phyloP scores from a whole-genome alignment of 345 rosid genomes.

The Syzygium jambos region DNA sequence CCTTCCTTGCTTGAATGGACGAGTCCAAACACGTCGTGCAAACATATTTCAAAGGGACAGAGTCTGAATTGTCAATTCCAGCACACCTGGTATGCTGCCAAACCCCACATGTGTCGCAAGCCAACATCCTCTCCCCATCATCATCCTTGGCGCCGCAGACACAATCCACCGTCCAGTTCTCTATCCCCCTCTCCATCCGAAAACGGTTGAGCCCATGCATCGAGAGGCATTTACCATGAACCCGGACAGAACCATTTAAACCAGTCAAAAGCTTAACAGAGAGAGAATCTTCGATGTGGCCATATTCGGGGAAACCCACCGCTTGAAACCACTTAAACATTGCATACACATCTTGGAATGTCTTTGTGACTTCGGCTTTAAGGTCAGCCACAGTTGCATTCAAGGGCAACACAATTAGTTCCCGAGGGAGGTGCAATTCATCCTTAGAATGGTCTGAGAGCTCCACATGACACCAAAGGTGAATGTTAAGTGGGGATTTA shows the following conservation, averaged over 20 bases:
- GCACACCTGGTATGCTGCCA: constrained; percentile 78
- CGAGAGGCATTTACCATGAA: constrained; percentile 40
- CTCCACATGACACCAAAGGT: constrained; percentile 41
- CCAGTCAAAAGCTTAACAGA: constrained; percentile 45
- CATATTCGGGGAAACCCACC: constrained; percentile 37
- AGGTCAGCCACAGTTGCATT: constrained; percentile 50
- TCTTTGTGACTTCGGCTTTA: constrained; percentile 38
- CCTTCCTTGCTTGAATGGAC: background rate
- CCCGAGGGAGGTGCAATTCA: constrained; percentile 44
- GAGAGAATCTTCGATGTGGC: constrained; percentile 32
- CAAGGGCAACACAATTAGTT: constrained; percentile 38
- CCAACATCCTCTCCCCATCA: constrained; percentile 73
- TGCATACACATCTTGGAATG: constrained; percentile 58
- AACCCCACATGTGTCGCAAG: constrained; percentile 56
- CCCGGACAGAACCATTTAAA: constrained; percentile 19
- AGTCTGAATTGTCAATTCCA: constrained; percentile 43
- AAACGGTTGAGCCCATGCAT: constrained; percentile 40
- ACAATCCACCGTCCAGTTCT: constrained; percentile 64
- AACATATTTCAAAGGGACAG: constrained; percentile 32
- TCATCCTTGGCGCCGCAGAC: constrained; percentile 62
- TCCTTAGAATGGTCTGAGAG: constrained; percentile 38
- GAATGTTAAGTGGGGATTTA: constrained; percentile 17
- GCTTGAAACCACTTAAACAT: constrained; percentile 55
- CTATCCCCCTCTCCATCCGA: constrained; percentile 59
- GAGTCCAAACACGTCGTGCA: constrained; percentile 25